A percentile compares a stretch with the other conserved stretches of the same genome.
phyloP scores from a whole-genome alignment of 2,329 filamentous ascomycete species.

The Fusarium algeriense region DNA sequence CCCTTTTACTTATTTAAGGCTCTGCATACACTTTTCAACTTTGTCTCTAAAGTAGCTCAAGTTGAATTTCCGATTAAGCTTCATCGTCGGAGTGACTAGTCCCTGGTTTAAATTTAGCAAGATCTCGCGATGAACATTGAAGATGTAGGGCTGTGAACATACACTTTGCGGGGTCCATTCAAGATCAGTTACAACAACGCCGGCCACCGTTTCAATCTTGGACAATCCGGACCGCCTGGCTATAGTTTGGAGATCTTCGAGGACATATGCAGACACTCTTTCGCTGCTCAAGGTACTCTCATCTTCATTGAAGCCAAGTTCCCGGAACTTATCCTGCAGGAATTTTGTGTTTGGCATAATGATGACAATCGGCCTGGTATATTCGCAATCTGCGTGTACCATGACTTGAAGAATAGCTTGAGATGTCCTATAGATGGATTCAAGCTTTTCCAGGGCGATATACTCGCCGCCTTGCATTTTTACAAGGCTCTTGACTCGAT shows the following conservation, averaged over 20 bases:
- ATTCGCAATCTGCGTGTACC: conserved; percentile 81
- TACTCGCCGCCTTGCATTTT: conserved; percentile 97
- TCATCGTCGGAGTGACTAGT: neutral
- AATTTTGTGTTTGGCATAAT: conserved; percentile 76
- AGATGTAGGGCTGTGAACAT: neutral
- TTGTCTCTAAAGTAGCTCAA: neutral
- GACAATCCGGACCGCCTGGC: neutral
- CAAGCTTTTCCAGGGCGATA: conserved; percentile 95
- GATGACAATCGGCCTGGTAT: conserved; percentile 84
- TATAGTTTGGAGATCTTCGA: neutral
- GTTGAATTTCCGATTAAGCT: neutral
- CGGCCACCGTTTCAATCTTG: neutral
- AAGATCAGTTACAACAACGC: neutral
- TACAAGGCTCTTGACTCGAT: conserved; percentile 97
- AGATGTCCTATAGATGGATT: conserved; percentile 86
- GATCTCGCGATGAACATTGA: neutral
- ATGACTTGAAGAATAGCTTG: conserved; percentile 87
- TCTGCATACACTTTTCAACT: neutral
- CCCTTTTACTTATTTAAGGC: neutral
- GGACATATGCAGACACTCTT: neutral
- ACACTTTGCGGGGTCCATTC: neutral
- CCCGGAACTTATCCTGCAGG: conserved; percentile 69
- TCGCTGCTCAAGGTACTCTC: neutral
- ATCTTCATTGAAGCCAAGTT: conserved; percentile 70
- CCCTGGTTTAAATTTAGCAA: neutral